Evolutionary conservation across 495 filamentous ascomycete species (phyloP).

Genomic region (Penicilliopsis zonata): DNA sequence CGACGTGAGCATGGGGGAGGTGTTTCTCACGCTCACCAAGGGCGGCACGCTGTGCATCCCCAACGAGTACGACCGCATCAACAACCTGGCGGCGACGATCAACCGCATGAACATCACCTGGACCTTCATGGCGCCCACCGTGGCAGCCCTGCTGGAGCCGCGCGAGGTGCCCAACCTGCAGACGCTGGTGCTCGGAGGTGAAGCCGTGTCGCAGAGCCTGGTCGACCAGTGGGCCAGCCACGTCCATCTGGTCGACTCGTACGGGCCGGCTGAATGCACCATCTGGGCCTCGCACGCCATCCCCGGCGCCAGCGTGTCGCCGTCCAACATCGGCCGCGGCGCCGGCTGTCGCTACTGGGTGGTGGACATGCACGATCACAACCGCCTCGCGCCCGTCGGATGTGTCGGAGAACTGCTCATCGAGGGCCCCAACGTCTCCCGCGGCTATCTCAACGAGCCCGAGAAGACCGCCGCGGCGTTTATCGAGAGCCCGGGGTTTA

Average conservation of each 20-base stretch:
- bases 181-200: conserved; percentile 20
- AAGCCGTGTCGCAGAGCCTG: conserved; percentile 22
- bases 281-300: background rate
- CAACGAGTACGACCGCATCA: conserved; percentile 23
- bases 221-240: background rate
- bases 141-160: conserved; percentile 15
- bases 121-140: conserved; percentile 19
- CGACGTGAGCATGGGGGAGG: conserved; percentile 39
- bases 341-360: conserved; percentile 37
- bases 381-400: conserved; percentile 33
- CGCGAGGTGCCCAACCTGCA: conserved; percentile 14
- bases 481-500: conserved; percentile 31
- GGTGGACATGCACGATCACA: conserved; percentile 30
- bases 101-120: conserved; percentile 16
- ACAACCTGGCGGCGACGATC: conserved; percentile 16
- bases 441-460: conserved; percentile 29
- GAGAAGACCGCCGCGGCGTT: conserved; percentile 28
- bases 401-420: conserved; percentile 37
- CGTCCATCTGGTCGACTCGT: conserved; percentile 3
- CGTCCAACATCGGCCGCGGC: conserved; percentile 5
- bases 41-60: conserved; percentile 43
- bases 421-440: conserved; percentile 34
- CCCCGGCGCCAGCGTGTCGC: conserved; percentile 1
- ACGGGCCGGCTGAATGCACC: conserved; percentile 7
- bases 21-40: conserved; percentile 31